Evolutionary conservation across 495 filamentous ascomycete species (phyloP).

Genomic region (Xylaria sp.): DNA sequence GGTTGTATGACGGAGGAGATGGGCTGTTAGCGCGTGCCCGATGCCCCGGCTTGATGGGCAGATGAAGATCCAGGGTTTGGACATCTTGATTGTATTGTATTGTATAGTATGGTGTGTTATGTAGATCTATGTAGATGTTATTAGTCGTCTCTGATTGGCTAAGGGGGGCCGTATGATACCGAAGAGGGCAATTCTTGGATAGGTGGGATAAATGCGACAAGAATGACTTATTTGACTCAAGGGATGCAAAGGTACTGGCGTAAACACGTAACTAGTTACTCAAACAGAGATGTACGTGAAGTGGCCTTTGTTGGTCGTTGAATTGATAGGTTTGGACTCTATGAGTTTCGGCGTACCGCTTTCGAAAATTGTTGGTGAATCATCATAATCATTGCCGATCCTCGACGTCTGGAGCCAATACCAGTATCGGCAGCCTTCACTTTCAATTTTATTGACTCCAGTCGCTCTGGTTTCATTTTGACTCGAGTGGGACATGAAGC

Average conservation of each 20-base stretch:
- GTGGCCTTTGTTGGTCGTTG: background rate
- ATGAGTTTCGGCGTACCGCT: background rate
- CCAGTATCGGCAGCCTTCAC: background rate
- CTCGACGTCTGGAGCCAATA: background rate
- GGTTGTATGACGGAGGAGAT: slow-evolving; percentile 68
- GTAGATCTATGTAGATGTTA: background rate
- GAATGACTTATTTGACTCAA: background rate
- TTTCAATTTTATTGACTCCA: background rate
- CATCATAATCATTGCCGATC: slow-evolving; percentile 13
- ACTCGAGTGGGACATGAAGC: no score
- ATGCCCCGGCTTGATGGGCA: slow-evolving; percentile 78
- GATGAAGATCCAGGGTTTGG: slow-evolving; percentile 51
- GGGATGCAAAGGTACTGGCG: background rate
- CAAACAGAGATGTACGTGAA: background rate
- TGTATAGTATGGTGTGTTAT: no score
- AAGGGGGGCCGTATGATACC: background rate
- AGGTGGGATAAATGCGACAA: background rate
- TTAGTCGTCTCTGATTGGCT: slow-evolving; percentile 2
- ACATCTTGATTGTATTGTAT: slow-evolving; percentile 33
- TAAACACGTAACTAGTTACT: background rate
- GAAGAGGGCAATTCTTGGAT: slow-evolving; percentile 22
- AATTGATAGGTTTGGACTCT: background rate
- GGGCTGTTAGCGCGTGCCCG: slow-evolving; percentile 72
- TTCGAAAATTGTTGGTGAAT: background rate
- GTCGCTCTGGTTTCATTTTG: background rate